Evolutionary conservation across 306 rosid genomes (phyloP), one percentile per base, ranked within the genome.

Genomic region (Vigna radiata): DNA sequence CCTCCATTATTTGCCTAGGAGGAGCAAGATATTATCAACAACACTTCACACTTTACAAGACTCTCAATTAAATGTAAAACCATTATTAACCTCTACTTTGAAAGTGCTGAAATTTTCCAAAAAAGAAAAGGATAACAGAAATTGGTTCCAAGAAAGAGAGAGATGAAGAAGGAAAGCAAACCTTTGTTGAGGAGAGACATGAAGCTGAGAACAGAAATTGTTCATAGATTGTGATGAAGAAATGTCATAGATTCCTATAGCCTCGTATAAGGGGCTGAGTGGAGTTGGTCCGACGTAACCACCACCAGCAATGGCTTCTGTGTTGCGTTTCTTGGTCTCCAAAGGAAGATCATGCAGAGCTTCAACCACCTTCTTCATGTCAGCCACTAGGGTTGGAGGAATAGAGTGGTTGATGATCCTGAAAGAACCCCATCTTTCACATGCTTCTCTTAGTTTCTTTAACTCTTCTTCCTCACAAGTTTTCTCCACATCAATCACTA

Each of bases 351-450:
- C 90, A 31, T 87, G 81, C 41, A 84, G 56, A 15, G 81, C 71
- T 74, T 73, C 60, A 17, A 86, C 73, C 48, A 81, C 88, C 10
- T 0, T 58, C 70, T 83, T 87, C 91, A 89, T 89, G 48, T 89
- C 83, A 0, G 31, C 66, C 96, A 87, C 87, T 1, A 91, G 84
- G 16, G 76, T 16, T 43, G n/a, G 16, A 8, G 91, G 72, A 37
- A 89, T 49, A 6, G 56, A 50, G 70, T 89, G 96, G 65, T 89
- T 89, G 9, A 86, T 68, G n/a, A 89, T 54, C 66, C 91, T 86
- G 66, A 91, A 91, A 60, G 87, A 89, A 16, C 91, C 91, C 89
- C 85, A 87, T 66, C 54, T 81, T 66, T 85, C 97, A 18, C 90
- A 85, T 44, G 89, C 88, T 18, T 86, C 87, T 73, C 87, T 85